Evolutionary conservation across 768 basidiomycete species (phyloP).

Genomic region (Kwoniella dendrophila): DNA sequence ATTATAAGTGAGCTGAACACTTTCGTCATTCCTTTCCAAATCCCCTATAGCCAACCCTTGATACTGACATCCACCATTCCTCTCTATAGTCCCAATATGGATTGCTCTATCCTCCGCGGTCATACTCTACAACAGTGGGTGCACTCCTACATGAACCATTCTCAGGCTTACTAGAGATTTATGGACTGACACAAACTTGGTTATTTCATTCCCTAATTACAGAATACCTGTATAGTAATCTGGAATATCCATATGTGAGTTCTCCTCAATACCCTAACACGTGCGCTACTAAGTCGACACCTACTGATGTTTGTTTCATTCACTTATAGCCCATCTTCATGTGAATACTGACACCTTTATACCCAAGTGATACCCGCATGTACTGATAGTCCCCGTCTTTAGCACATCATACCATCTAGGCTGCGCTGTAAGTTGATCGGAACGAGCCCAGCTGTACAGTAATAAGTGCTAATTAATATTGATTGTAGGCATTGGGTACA

Average conservation of each 20-base stretch:
- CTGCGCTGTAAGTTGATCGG: slow-evolving; percentile 40
- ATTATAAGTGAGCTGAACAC: slow-evolving; percentile 35
- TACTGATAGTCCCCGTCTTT: slow-evolving; percentile 5
- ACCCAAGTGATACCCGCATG: neutral
- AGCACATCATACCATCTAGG: slow-evolving; percentile 53
- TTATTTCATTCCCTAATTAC: too few species aligned
- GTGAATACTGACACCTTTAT: slow-evolving; percentile 23
- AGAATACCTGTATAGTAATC: slow-evolving; percentile 62
- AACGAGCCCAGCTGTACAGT: neutral
- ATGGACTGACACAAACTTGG: neutral
- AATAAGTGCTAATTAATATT: slow-evolving; percentile 2
- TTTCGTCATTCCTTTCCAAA: too few species aligned
- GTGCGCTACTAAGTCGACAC: slow-evolving; percentile 60
- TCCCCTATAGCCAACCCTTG: too few species aligned
- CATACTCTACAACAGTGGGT: slow-evolving; percentile 92
- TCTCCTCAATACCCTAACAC: slow-evolving; percentile 75
- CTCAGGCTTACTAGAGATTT: neutral
- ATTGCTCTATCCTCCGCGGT: slow-evolving; percentile 82
- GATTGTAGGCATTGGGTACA: slow-evolving; percentile 49
- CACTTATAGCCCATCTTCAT: slow-evolving; percentile 50
- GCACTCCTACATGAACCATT: slow-evolving; percentile 64
- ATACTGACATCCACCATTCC: neutral
- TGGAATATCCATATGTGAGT: slow-evolving; percentile 75
- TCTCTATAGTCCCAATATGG: slow-evolving; percentile 71
- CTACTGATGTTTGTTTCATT: slow-evolving; percentile 27